Evolutionary conservation across 2,329 filamentous ascomycete genomes (phyloP).

Genomic region (Fusarium concolor): DNA sequence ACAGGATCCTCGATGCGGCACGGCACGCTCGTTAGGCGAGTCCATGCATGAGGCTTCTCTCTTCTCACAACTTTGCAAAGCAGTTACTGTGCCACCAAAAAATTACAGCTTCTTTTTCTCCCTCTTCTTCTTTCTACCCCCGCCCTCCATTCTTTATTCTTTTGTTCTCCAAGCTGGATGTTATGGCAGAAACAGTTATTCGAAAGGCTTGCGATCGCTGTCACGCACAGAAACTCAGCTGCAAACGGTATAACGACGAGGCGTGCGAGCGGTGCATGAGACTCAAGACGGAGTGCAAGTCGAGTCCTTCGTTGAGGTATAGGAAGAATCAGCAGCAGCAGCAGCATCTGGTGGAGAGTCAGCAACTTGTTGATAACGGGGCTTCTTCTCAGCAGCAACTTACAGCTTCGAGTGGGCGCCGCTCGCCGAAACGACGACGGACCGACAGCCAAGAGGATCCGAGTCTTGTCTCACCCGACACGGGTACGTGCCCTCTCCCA

Average conservation of each 20-base stretch:
- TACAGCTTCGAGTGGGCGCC: conserved; percentile 36
- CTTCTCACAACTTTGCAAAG: background rate
- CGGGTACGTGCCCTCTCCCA: conserved; percentile 49
- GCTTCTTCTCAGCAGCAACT: conserved; percentile 21
- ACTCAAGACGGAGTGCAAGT: conserved; percentile 57
- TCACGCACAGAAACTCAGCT: conserved; percentile 60
- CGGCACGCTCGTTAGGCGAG: conserved; percentile 41
- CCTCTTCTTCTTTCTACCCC: conserved; percentile 13
- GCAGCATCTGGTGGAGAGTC: conserved; percentile 21
- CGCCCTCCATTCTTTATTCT: conserved; percentile 30
- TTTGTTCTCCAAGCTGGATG: conserved; percentile 37
- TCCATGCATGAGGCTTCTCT: conserved; percentile 24
- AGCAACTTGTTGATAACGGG: conserved; percentile 4
- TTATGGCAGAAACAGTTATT: conserved; percentile 54
- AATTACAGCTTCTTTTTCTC: background rate
- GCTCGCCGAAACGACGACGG: conserved; percentile 54
- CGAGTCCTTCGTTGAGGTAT: conserved; percentile 56
- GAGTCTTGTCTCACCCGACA: conserved; percentile 50
- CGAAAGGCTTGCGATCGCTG: conserved; percentile 62
- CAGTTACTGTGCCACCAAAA: conserved; percentile 33
- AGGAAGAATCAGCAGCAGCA: conserved; percentile 51
- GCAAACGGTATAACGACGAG: conserved; percentile 56
- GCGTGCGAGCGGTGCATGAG: conserved; percentile 58
- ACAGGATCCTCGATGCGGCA: conserved; percentile 35
- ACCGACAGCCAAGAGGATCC: conserved; percentile 49